Evolutionary conservation across 345 rosid genomes (phyloP), one percentile per base, ranked within the genome.

Genomic region (Syzygium grande): DNA sequence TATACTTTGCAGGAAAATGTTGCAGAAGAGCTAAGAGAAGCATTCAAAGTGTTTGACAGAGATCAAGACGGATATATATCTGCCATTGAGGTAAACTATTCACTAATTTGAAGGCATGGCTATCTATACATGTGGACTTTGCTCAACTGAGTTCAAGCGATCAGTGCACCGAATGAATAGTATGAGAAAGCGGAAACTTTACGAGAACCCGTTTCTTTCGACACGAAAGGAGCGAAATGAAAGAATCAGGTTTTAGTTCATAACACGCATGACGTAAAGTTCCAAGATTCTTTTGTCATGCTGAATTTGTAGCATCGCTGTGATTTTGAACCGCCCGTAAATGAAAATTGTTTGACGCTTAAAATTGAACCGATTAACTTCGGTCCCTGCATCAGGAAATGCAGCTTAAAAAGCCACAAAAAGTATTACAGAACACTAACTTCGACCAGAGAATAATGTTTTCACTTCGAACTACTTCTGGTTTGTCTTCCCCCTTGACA

Each of bases 11-110:
- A 95, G 97, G 95, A 91, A 77, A 92, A 91, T 87, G 91, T 86
- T 34, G 87, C 79, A 0, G 96, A 95, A 38, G 97, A 95, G 86
- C 89, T 95, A 2, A 90, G 90, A 86, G 97, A 95, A 93, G 97
- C 95, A 41, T 94, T 94, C 89, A 92, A 91, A 88, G 96, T 94
- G 15, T 94, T 95, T 54, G 97, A 95, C 86, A 90, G 96, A 52
- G 91, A 95, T 89, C 94, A 92, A 41, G 96, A 95, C 56, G 96
- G 96, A 84, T 95, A 87, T 59, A 95, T 95, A 87, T 93, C 96
- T 25, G 92, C 92, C 58, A 87, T 7, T 49, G 96, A 95, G 94
- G 97, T 95, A 43, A 91, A 25, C 46, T 30, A 9, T 3, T 68
- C 52, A 3, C 79, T n/a, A 41, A 22, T 63, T 23, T 13, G 68